These are phyloP conservation scores for Solanum phureja DNA, from an alignment of 257 asterid genomes.

Conservation along the genomic window DNA sequence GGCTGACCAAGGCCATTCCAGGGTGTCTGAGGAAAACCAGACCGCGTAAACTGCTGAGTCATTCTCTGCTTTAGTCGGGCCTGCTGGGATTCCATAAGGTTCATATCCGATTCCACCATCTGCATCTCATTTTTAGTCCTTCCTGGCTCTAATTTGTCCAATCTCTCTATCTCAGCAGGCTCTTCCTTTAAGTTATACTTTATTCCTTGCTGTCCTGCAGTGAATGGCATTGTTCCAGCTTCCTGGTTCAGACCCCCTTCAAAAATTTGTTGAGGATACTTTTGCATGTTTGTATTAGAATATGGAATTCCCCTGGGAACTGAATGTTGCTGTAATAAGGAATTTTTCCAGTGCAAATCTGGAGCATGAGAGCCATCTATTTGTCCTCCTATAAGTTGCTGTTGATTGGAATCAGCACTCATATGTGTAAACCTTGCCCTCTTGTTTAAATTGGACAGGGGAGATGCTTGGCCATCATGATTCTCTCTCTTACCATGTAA, in stretches of 20 bases:
- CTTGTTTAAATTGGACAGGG: conserved; percentile 44
- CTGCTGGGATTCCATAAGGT: conserved; percentile 53
- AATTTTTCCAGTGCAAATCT: conserved; percentile 75
- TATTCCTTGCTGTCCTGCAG: conserved; percentile 64
- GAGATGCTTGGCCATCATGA: conserved; percentile 67
- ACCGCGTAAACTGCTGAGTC: conserved; percentile 54
- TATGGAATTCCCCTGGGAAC: conserved; percentile 50
- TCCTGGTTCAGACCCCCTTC: conserved; percentile 72
- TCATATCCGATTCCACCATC: conserved; percentile 41
- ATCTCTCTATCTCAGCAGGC: conserved; percentile 62
- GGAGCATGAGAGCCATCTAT: conserved; percentile 56
- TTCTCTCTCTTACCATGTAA: conserved; percentile 62
- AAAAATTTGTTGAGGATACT: conserved; percentile 53
- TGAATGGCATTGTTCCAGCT: conserved; percentile 44
- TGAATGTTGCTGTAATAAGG: conserved; percentile 56
- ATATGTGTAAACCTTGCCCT: conserved; percentile 44
- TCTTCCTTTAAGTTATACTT: conserved; percentile 87
- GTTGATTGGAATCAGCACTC: conserved; percentile 44
- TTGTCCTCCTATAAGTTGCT: conserved; percentile 47
- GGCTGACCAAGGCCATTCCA: conserved; percentile 77
- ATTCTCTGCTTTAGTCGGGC: conserved; percentile 64
- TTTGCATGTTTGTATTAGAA: conserved; percentile 52
- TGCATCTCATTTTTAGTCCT: conserved; percentile 37
- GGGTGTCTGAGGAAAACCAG: conserved; percentile 55
- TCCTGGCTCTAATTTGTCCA: conserved; percentile 46